Evolutionary conservation across 345 rosid genomes (phyloP).

Genomic region (Euphorbia lathyris): DNA sequence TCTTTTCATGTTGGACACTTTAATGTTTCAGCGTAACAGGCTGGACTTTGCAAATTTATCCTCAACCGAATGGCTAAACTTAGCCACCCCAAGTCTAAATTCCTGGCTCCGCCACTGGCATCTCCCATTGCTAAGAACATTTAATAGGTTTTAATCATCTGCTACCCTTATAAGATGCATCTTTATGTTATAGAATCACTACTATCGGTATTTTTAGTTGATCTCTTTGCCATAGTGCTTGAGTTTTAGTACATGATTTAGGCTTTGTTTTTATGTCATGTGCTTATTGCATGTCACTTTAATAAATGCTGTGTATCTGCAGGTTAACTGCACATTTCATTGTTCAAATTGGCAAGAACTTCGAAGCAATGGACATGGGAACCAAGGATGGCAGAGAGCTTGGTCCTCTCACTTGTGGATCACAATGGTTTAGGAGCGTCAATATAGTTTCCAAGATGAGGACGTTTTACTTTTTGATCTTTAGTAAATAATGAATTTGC

Average conservation of each 20-base stretch:
- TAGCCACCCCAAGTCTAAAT: no score
- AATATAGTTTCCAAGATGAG: not conserved
- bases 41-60: no score
- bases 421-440: conserved; percentile 69
- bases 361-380: no score
- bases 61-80: no score
- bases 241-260: not conserved
- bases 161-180: conserved; percentile 12
- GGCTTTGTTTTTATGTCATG: not conserved
- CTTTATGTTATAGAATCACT: conserved; percentile 17
- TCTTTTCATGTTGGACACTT: no score
- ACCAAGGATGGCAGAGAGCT: conserved; percentile 80
- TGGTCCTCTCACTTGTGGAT: conserved; percentile 82
- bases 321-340: conserved; percentile 77
- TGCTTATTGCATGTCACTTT: not conserved
- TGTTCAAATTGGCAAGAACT: conserved; percentile 59
- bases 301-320: conserved; percentile 23
- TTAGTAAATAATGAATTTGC: conserved; percentile 9
- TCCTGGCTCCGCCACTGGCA: no score
- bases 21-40: no score
- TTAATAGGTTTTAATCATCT: conserved; percentile 58
- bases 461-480: not conserved
- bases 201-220: conserved; percentile 10
- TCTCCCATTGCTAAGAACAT: conserved; percentile 60
- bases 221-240: not conserved